Percentiles rank a stretch among this genome's conserved stretches.
phyloP scores from a whole-genome alignment of 331 rosid species.

The Erythrophleum ivorense region DNA sequence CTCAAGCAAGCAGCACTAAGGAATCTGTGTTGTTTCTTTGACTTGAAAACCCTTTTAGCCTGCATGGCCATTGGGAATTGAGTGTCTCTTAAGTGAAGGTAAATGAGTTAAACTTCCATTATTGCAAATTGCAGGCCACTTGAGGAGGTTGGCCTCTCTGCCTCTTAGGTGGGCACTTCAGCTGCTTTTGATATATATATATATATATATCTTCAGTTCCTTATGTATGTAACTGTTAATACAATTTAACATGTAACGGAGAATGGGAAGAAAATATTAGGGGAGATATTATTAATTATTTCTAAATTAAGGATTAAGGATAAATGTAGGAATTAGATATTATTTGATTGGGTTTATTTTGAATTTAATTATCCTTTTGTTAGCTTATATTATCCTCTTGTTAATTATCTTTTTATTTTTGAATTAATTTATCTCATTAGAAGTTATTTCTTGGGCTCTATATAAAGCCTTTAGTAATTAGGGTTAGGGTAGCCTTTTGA shows the following conservation, averaged over 20 bases:
- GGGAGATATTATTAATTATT: no score
- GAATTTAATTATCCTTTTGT: no score
- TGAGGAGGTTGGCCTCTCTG: neutral
- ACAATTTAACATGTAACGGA: neutral
- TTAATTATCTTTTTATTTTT: no score
- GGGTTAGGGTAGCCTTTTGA: neutral
- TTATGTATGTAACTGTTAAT: neutral
- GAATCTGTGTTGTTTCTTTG: neutral
- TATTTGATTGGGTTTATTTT: no score
- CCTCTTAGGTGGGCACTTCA: neutral
- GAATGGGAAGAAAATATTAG: no score
- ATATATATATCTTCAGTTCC: neutral
- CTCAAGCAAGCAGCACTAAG: neutral
- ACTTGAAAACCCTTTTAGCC: neutral
- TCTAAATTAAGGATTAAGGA: no score
- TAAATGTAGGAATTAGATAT: no score
- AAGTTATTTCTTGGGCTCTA: neutral
- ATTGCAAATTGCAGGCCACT: neutral
- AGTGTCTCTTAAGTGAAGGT: neutral
- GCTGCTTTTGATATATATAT: neutral
- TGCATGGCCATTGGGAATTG: neutral
- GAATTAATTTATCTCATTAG: neutral
- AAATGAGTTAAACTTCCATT: neutral
- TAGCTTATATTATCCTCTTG: no score
- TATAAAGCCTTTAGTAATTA: neutral